phyloP scores from a whole-genome alignment of 148 eudicot species.

The Persicaria maculosa region DNA sequence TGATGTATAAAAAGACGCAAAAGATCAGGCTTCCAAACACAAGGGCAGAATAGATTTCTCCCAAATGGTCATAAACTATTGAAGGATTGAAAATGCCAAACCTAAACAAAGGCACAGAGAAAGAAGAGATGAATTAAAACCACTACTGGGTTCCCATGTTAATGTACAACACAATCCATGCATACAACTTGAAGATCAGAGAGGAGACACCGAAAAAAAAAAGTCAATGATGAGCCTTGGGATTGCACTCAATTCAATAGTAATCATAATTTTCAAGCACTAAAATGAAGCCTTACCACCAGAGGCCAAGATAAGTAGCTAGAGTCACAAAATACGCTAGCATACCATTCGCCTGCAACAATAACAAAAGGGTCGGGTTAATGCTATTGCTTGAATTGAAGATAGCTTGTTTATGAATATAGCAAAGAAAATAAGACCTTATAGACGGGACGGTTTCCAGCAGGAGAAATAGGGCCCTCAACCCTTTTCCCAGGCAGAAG shows the following conservation, averaged over 20 bases:
- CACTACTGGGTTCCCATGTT: background rate
- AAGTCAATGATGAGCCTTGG: background rate
- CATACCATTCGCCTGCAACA: constrained; percentile 84
- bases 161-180: background rate
- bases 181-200: background rate
- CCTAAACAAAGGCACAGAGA: constrained; percentile 38
- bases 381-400: background rate
- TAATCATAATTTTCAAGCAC: background rate
- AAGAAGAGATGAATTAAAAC: constrained; percentile 5
- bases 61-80: constrained; percentile 86
- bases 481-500: constrained; percentile 82
- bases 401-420: background rate
- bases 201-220: background rate
- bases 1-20: constrained; percentile 70
- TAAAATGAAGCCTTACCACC: constrained; percentile 61
- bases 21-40: constrained; percentile 90
- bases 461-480: constrained; percentile 89
- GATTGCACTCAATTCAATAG: too few relatives aligned
- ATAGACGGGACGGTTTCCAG: constrained; percentile 83
- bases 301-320: constrained; percentile 69
- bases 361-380: background rate
- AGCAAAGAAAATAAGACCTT: constrained; percentile 39
- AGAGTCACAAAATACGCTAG: constrained; percentile 73
- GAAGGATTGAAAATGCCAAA: constrained; percentile 80
- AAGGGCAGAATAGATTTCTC: constrained; percentile 87